These are phyloP conservation scores for Apiotrichum sp. DNA, from an alignment of 1,284 basidiomycete species.

Conservation along the genomic window DNA sequence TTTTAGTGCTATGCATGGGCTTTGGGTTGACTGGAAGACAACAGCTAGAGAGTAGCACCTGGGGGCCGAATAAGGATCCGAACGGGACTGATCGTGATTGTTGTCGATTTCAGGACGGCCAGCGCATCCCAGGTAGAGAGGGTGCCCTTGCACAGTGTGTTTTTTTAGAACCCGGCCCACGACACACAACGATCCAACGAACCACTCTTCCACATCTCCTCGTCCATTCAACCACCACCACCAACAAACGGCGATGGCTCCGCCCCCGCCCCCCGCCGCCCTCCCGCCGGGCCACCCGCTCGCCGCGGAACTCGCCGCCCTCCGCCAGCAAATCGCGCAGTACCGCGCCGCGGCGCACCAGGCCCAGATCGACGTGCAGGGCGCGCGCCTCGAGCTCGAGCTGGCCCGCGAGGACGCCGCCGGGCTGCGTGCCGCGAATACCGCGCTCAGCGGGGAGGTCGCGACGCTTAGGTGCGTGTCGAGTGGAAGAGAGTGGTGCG, in stretches of 20 bases:
- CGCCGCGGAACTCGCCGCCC: constrained; percentile 57
- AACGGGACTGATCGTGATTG: no score
- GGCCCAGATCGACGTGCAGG: constrained; percentile 44
- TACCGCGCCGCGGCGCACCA: constrained; percentile 52
- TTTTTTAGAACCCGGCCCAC: no score
- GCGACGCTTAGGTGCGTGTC: constrained; percentile 34
- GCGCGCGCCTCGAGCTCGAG: constrained; percentile 40
- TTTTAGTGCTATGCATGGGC: not conserved
- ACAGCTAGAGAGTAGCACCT: no score
- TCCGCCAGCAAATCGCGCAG: constrained; percentile 58
- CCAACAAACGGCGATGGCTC: not conserved
- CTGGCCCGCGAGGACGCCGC: constrained; percentile 39
- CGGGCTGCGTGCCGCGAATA: constrained; percentile 39
- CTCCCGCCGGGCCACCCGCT: constrained; percentile 54
- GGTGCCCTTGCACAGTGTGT: no score
- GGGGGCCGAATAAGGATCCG: no score
- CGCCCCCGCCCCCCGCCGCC: constrained; percentile 30
- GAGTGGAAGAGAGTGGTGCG: not conserved
- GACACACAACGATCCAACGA: no score
- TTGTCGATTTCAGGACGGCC: no score
- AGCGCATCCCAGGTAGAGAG: no score
- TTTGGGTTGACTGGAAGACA: no score
- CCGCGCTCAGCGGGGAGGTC: constrained; percentile 32
- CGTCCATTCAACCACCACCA: not conserved
- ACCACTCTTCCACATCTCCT: not conserved